A percentile compares a stretch with the other conserved stretches of the same genome.
phyloP scores from a whole-genome alignment of 2,329 filamentous ascomycete species.

The Curvularia hawaiiensis region DNA sequence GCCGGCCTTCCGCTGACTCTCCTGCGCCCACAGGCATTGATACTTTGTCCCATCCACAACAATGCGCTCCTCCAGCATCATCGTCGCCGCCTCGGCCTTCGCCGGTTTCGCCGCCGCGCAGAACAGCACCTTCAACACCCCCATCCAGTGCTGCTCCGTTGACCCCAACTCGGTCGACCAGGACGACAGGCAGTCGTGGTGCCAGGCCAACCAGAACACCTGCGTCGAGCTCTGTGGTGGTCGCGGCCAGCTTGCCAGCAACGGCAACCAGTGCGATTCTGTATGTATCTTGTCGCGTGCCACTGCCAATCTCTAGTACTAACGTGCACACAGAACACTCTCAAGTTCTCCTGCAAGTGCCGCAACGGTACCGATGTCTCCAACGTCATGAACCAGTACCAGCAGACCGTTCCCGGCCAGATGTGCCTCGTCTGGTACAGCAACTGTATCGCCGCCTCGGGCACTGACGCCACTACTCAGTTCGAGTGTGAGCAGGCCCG shows the following conservation, averaged over 20 bases:
- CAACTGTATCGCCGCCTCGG: conserved; percentile 49
- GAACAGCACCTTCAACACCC: conserved; percentile 43
- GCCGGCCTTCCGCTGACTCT: conserved; percentile 34
- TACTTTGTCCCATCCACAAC: conserved; percentile 37
- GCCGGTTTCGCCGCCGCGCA: conserved; percentile 54
- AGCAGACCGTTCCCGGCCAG: conserved; percentile 64
- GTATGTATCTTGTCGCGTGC: conserved; percentile 51
- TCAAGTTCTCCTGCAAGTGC: conserved; percentile 65
- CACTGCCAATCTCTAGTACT: conserved; percentile 12
- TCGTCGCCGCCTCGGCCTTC: conserved; percentile 55
- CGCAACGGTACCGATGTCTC: conserved; percentile 59
- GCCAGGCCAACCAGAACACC: conserved; percentile 61
- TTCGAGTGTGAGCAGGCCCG: conserved; percentile 52
- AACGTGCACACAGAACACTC: conserved; percentile 49
- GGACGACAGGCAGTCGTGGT: conserved; percentile 57
- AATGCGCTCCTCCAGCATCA: conserved; percentile 56
- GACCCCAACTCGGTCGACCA: conserved; percentile 48
- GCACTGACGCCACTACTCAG: conserved; percentile 46
- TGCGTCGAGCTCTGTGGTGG: conserved; percentile 65
- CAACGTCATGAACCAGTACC: conserved; percentile 52
- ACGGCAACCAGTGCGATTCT: conserved; percentile 60
- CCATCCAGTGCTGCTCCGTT: conserved; percentile 50
- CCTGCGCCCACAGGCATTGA: conserved; percentile 41
- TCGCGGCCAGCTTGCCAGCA: conserved; percentile 46
- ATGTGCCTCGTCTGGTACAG: conserved; percentile 61